phyloP scores from a whole-genome alignment of 306 rosid species.

The Neltuma alba region DNA sequence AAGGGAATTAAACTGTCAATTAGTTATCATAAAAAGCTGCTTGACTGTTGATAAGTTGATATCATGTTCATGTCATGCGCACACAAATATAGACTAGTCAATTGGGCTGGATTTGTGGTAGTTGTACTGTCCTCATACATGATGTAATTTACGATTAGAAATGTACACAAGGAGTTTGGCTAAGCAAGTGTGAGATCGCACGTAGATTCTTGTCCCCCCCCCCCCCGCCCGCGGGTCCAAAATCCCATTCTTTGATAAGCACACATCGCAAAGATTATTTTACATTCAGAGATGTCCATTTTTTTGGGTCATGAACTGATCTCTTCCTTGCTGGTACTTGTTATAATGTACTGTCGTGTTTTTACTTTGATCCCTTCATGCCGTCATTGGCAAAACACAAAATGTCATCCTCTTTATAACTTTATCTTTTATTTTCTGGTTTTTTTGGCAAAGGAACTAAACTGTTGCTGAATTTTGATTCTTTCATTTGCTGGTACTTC shows the following conservation, averaged over 20 bases:
- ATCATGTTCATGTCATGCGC: neutral
- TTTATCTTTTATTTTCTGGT: neutral
- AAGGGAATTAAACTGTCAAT: neutral
- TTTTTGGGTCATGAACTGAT: conserved; percentile 2
- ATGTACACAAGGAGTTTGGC: too few relatives aligned
- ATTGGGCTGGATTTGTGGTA: neutral
- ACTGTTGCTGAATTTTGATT: conserved; percentile 29
- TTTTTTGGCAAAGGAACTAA: neutral
- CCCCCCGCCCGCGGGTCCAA: too few relatives aligned
- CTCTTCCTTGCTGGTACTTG: neutral
- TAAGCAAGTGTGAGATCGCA: too few relatives aligned
- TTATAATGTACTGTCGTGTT: neutral
- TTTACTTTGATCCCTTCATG: neutral
- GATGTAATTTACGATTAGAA: too few relatives aligned
- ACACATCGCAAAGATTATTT: neutral
- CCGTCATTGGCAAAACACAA: neutral
- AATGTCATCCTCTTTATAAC: neutral
- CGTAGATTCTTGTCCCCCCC: too few relatives aligned
- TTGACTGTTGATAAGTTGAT: neutral
- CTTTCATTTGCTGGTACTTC: conserved; percentile 69
- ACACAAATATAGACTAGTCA: neutral
- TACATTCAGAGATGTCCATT: neutral
- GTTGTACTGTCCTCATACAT: too few relatives aligned
- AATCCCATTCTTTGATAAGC: neutral
- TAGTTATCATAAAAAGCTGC: neutral